Conservation (phyloP, 2,329 filamentous ascomycete genomes). For the Colletotrichum caudatum region DNA sequence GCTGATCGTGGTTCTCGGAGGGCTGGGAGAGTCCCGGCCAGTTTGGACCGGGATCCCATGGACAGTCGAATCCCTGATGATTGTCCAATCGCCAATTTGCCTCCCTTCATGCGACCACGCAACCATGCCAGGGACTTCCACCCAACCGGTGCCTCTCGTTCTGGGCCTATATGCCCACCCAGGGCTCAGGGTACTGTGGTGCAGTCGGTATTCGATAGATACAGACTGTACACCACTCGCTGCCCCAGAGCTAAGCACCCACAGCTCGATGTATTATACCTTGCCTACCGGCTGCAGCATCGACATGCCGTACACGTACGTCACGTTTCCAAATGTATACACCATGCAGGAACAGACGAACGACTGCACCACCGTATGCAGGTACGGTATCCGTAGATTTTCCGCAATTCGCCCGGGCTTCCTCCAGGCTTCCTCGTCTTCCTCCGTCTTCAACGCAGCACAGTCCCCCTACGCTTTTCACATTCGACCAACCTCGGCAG, state of each 20-base stretch:
- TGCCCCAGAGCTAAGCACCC: conserved; percentile 1
- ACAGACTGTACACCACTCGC: neutral
- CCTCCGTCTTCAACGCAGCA: conserved; percentile 11
- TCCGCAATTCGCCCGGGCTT: conserved; percentile 16
- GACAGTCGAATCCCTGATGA: conserved; percentile 25
- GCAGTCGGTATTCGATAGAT: conserved; percentile 4
- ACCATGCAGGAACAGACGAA: conserved; percentile 41
- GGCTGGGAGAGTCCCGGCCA: conserved; percentile 29
- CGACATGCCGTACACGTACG: conserved; percentile 5
- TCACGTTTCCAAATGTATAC: conserved; percentile 9
- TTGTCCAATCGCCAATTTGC: conserved; percentile 40
- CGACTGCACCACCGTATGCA: conserved; percentile 37
- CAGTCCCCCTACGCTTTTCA: conserved; percentile 3
- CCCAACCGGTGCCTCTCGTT: conserved; percentile 10
- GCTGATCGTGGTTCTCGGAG: conserved; percentile 32
- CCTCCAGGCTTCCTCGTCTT: neutral
- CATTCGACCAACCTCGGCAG: neutral
- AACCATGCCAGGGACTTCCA: conserved; percentile 27
- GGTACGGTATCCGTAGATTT: conserved; percentile 31
- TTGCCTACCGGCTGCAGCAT: conserved; percentile 35
- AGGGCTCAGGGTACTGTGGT: conserved; percentile 7
- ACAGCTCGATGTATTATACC: conserved; percentile 18
- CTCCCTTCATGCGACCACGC: conserved; percentile 37
- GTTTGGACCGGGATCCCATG: conserved; percentile 29
- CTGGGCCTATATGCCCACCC: conserved; percentile 6